Percentiles rank a stretch among this genome's conserved stretches.
These are phyloP conservation scores for Penicillium brevicompactum DNA, from an alignment of 2,329 filamentous ascomycete genomes.

Conservation along the genomic window DNA sequence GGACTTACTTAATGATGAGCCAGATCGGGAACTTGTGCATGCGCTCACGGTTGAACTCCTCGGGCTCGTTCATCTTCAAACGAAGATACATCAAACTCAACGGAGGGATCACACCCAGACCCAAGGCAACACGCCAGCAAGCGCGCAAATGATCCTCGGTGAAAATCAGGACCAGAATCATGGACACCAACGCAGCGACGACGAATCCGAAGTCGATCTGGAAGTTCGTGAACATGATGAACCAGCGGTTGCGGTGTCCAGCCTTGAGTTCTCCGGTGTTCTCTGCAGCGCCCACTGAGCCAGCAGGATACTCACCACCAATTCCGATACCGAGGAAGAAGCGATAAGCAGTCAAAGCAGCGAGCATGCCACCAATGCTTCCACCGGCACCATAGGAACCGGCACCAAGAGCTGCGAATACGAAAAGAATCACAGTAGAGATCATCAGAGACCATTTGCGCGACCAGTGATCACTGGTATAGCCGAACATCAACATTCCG, in stretches of 20 bases:
- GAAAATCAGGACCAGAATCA: conserved; percentile 62
- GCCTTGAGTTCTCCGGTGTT: conserved; percentile 77
- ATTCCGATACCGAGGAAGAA: conserved; percentile 85
- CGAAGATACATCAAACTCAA: conserved; percentile 71
- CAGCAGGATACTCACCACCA: conserved; percentile 60
- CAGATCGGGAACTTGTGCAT: conserved; percentile 63
- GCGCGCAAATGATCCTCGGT: conserved; percentile 66
- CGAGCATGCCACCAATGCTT: conserved; percentile 70
- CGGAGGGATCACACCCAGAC: conserved; percentile 77
- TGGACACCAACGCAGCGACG: conserved; percentile 75
- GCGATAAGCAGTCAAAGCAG: conserved; percentile 77
- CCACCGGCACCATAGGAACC: conserved; percentile 76
- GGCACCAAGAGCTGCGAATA: conserved; percentile 79
- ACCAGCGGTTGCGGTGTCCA: conserved; percentile 87
- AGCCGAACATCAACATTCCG: conserved; percentile 79
- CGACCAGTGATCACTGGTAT: conserved; percentile 79
- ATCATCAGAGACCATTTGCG: conserved; percentile 78
- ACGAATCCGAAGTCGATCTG: conserved; percentile 88
- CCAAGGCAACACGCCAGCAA: conserved; percentile 81
- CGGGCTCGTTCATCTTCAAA: conserved; percentile 73
- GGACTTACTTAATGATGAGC: conserved; percentile 51
- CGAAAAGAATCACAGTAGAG: conserved; percentile 79
- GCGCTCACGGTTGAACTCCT: conserved; percentile 71
- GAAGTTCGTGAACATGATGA: conserved; percentile 84
- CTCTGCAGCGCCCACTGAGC: conserved; percentile 81